Evolutionary conservation across 345 rosid species (phyloP), one percentile per base, ranked within the genome.

Genomic region (Populus tremula): DNA sequence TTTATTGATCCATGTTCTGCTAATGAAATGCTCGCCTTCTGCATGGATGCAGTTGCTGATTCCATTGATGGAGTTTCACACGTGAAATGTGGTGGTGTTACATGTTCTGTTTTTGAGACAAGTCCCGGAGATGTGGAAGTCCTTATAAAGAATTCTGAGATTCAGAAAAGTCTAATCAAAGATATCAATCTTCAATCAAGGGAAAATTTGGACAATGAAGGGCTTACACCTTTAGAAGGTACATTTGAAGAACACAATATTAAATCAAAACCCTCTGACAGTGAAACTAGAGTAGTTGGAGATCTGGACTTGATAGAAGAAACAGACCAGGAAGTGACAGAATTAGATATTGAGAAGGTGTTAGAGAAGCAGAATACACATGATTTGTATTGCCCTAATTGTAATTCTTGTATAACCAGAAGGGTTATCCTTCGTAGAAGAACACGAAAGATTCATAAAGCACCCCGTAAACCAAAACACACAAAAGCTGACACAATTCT

Each of bases 321-420:
- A 65, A 23, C 31, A 69, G 93, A 88, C 21, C 69, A 73, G 67
- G 90, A 81, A 59, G 84, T 68, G 59, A 83, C 85, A n/a, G 90
- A 87, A 36, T 82, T 82, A 21, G 91, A 89, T 63, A 89, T 95
- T 21, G 89, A 93, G 88, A 79, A 50, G 67, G 88, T 90, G 38
- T 59, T 95, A 27, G 73, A 78, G 76, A 92, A 90, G 77, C 99
- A 95, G 79, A 85, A 84, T 67, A 93, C 98, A 1, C 94, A 94
- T 77, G 93, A 94, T 76, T 75, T 94, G 73, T 84, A 43, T 79
- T 94, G 98, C 77, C 99, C 99, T 25, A 90, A 91, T 67, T 95
- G 99, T 67, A 50, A 83, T 8, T 89, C 93, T 70, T 83, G 94
- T 71, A 93, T 95, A 78, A 93, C 99, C 12, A 78, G 88, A 85